These are phyloP conservation scores for Leccinum uliginosum DNA, from an alignment of 768 basidiomycete genomes.

Conservation along the genomic window DNA sequence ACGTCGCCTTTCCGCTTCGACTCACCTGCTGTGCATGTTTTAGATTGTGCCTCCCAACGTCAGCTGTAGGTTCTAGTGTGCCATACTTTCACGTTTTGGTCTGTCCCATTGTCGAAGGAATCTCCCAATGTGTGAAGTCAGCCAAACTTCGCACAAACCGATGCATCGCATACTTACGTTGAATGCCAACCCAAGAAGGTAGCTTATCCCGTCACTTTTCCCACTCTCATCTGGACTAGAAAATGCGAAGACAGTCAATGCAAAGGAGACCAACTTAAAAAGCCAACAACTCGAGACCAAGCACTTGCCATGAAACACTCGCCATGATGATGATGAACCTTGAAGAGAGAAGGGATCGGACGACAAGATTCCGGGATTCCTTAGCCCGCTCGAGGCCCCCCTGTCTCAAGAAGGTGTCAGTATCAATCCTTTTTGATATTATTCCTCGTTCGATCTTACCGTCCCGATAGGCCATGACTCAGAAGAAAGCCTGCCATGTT, in stretches of 20 bases:
- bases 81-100: background rate
- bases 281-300: constrained; percentile 84
- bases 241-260: constrained; percentile 91
- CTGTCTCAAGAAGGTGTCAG: no score
- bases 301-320: constrained; percentile 54
- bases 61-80: background rate
- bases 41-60: background rate
- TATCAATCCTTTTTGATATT: background rate
- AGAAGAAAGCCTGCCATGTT: background rate
- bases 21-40: background rate
- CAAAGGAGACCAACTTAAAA: constrained; percentile 66
- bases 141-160: constrained; percentile 91
- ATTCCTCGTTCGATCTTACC: background rate
- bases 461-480: background rate
- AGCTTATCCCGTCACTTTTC: background rate
- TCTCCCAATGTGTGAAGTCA: constrained; percentile 93
- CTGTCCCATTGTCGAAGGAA: constrained; percentile 41
- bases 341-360: constrained; percentile 61
- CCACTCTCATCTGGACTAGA: constrained; percentile 60
- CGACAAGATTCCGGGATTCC: constrained; percentile 63
- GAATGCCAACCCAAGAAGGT: constrained; percentile 88
- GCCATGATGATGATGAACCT: constrained; percentile 97
- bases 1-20: background rate
- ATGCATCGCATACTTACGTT: constrained; percentile 91
- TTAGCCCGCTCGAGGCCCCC: constrained; percentile 73